phyloP scores from a whole-genome alignment of 768 basidiomycete genomes.

The Pulveroboletus sp. region DNA sequence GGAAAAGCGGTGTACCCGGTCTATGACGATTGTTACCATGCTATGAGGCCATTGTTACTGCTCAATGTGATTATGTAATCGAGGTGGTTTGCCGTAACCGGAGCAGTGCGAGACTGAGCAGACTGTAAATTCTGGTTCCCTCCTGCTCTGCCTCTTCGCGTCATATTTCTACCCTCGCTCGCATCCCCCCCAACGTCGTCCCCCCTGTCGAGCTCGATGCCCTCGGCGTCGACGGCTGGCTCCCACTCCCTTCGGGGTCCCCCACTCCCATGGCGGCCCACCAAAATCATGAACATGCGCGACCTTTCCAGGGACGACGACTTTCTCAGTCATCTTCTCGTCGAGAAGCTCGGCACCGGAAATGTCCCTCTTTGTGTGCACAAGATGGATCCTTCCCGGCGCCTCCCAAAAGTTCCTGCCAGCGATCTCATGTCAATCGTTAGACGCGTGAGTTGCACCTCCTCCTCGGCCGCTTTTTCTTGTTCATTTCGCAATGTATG shows the following conservation, averaged over 20 bases:
- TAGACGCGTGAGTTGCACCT: conserved; percentile 59
- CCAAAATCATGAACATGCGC: conserved; percentile 87
- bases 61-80: conserved; percentile 23
- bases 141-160: conserved; percentile 31
- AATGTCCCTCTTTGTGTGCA: conserved; percentile 78
- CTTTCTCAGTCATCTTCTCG: conserved; percentile 83
- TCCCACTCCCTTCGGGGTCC: conserved; percentile 21
- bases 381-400: conserved; percentile 80
- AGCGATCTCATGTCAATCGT: conserved; percentile 67
- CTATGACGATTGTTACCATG: neutral
- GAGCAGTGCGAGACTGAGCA: conserved; percentile 20
- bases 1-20: neutral
- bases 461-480: conserved; percentile 25
- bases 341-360: conserved; percentile 84
- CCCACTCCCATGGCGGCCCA: conserved; percentile 64
- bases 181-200: conserved; percentile 14
- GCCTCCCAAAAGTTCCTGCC: conserved; percentile 71
- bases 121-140: conserved; percentile 22
- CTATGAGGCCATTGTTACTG: conserved; percentile 8
- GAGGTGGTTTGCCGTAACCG: conserved; percentile 30
- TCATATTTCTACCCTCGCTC: conserved; percentile 22
- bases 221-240: conserved; percentile 27
- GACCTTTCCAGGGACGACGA: conserved; percentile 90
- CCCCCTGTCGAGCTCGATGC: conserved; percentile 30
- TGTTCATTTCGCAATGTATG: conserved; percentile 22